These are phyloP conservation scores for Talaromyces ruber DNA, from an alignment of 495 filamentous ascomycete species.

Conservation along the genomic window DNA sequence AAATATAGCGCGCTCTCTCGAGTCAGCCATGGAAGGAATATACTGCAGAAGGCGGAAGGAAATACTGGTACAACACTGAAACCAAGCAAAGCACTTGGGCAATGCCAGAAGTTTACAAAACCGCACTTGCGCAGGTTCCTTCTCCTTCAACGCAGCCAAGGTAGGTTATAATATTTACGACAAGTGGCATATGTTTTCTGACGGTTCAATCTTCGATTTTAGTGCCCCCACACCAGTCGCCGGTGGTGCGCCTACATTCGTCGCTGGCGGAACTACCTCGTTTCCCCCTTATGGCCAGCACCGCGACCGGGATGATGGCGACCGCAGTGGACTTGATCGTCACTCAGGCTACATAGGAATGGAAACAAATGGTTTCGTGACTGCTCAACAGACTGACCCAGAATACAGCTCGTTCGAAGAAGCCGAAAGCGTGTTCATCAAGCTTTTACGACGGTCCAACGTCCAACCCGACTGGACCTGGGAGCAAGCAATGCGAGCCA, in stretches of 20 bases:
- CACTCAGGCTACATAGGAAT: constrained; percentile 53
- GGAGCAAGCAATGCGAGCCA: constrained; percentile 80
- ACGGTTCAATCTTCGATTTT: constrained; percentile 7
- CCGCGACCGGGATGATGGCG: constrained; percentile 45
- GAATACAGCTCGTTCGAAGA: constrained; percentile 83
- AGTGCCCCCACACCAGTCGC: constrained; percentile 6
- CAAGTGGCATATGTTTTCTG: background rate
- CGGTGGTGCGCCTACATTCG: constrained; percentile 54
- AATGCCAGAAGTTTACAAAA: constrained; percentile 78
- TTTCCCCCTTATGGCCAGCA: constrained; percentile 36
- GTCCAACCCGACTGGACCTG: constrained; percentile 88
- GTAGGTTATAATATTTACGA: constrained; percentile 37
- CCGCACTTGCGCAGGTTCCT: constrained; percentile 52
- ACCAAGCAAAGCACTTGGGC: constrained; percentile 92
- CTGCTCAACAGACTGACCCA: constrained; percentile 61
- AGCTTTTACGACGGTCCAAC: constrained; percentile 74
- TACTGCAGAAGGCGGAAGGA: constrained; percentile 71
- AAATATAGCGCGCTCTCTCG: constrained; percentile 61
- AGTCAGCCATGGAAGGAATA: constrained; percentile 92
- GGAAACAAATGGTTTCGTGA: constrained; percentile 50
- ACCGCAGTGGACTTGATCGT: constrained; percentile 54
- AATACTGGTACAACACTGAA: constrained; percentile 92
- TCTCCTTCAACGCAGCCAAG: constrained; percentile 40
- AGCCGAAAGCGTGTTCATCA: constrained; percentile 89
- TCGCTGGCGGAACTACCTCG: constrained; percentile 52